Evolutionary conservation across 2,329 filamentous ascomycete species (phyloP), one percentile per base, ranked within the genome.

Genomic region (Lithohypha guttulata): DNA sequence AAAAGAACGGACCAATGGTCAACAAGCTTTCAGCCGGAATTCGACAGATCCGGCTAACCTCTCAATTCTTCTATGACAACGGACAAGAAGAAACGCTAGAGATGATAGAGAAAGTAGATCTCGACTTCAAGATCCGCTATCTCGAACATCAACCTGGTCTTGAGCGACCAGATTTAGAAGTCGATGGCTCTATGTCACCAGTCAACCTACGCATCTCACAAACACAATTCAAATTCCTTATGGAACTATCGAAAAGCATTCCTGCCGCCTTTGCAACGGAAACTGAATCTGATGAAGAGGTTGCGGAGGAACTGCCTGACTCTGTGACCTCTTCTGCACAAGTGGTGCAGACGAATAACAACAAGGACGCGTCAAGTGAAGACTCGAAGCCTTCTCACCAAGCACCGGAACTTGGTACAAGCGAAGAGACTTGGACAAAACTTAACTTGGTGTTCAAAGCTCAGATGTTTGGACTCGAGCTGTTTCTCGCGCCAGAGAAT

Each of bases 91-190:
- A 98, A 59, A 86, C 94, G 57, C 68, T 98, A 6, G 85, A 98
- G 57, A 81, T 99, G 66, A 94, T 99, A 51, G 87, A 98, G 54
- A 86, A 95, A 51, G 86, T 98, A 9, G 91, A 98, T 56, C 67
- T 99, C 17, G 84, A 83, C 33, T 95, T 98, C 63, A 84, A 83
- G 44, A 79, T 98, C 48, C 93, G 82, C 2, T 89, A 95, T 59
- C 76, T 87, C 1, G 89, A 96, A 55, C 91, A 98, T 56, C 78
- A 76, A 50, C 60, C 74, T 21, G 82, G 81, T 10, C 68, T 73
- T 38, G 79, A 91, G 53, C 75, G 89, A 26, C 91, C 91, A 1
- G 89, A 98, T 54, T 79, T 86, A 34, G 89, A 96, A 61, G 79
- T 98, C 14, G 80, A 91, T 57, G 87, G 89, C 3, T 80, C 75